Percentiles rank a stretch among this genome's conserved stretches.
These are phyloP conservation scores for Xylaria sp. DNA, from an alignment of 2,329 filamentous ascomycete species.

Conservation along the genomic window DNA sequence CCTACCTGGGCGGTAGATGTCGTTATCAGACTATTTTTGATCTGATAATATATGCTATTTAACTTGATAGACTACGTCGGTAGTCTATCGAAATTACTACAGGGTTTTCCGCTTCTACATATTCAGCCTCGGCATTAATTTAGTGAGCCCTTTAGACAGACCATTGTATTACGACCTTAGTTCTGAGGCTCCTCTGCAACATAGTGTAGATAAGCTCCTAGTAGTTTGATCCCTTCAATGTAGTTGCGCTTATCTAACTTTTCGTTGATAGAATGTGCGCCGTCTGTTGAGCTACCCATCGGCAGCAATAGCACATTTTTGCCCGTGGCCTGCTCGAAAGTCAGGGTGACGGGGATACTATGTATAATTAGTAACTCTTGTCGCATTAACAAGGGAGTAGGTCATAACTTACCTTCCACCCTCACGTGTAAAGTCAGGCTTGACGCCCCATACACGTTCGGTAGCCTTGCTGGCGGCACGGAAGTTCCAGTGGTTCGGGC, in stretches of 20 bases:
- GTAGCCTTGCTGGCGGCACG: slow-evolving; percentile 94
- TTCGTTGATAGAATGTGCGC: slow-evolving; percentile 97
- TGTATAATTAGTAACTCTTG: slow-evolving; percentile 16
- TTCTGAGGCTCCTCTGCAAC: slow-evolving; percentile 82
- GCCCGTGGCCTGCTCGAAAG: slow-evolving; percentile 95
- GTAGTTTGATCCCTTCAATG: slow-evolving; percentile 95
- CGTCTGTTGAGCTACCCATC: slow-evolving; percentile 97
- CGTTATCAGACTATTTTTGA: not conserved
- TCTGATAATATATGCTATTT: not conserved
- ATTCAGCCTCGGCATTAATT: not conserved
- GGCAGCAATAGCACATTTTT: slow-evolving; percentile 97
- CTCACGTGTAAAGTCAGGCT: slow-evolving; percentile 95
- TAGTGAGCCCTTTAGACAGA: not conserved
- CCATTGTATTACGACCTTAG: slow-evolving; percentile 28
- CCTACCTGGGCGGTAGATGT: not conserved
- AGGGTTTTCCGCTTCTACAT: not conserved
- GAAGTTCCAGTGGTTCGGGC: slow-evolving; percentile 99
- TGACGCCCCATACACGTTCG: slow-evolving; percentile 90
- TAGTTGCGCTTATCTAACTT: slow-evolving; percentile 98
- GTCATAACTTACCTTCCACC: slow-evolving; percentile 77
- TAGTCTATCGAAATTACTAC: not conserved
- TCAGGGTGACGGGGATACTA: slow-evolving; percentile 95
- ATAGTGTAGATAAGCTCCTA: slow-evolving; percentile 96
- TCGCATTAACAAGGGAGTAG: not conserved
- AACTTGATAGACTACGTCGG: not conserved